Evolutionary conservation across 768 basidiomycete genomes (phyloP).

Genomic region (Gloeostereum incarnatum): DNA sequence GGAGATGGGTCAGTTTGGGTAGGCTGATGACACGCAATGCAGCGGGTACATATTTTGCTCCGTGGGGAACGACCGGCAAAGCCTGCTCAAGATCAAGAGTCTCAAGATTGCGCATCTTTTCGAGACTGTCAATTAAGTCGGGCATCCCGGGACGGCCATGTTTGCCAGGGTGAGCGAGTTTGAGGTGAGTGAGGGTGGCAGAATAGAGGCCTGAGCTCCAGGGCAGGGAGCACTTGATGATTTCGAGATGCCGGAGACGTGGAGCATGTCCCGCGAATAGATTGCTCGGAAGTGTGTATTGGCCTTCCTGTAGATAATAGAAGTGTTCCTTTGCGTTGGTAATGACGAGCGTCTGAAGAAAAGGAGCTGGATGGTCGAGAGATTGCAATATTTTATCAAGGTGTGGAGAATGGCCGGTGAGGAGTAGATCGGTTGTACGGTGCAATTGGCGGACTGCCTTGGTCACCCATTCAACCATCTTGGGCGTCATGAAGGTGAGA

Average conservation of each 20-base stretch:
- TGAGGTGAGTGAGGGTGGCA: conserved; percentile 25
- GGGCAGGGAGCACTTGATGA: conserved; percentile 22
- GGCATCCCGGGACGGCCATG: conserved; percentile 18
- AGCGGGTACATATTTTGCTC: conserved; percentile 2
- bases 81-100: conserved; percentile 24
- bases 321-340: conserved; percentile 10
- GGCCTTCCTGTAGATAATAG: conserved; percentile 10
- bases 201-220: conserved; percentile 27
- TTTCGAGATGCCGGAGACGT: conserved; percentile 23
- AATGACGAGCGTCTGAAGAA: conserved; percentile 20
- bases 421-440: conserved; percentile 22
- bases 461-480: conserved; percentile 17
- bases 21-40: conserved; percentile 13
- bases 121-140: conserved; percentile 22
- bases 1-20: conserved; percentile 12
- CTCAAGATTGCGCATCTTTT: conserved; percentile 21
- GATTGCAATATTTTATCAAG: conserved; percentile 17
- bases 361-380: conserved; percentile 17
- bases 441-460: conserved; percentile 20
- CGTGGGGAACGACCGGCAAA: conserved; percentile 17
- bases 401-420: conserved; percentile 15
- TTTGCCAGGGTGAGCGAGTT: conserved; percentile 18
- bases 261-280: conserved; percentile 23
- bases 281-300: conserved; percentile 14
- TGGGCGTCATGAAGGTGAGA: conserved; percentile 16